These are phyloP conservation scores for Malus sylvestris DNA, from an alignment of 306 rosid species.

Conservation along the genomic window DNA sequence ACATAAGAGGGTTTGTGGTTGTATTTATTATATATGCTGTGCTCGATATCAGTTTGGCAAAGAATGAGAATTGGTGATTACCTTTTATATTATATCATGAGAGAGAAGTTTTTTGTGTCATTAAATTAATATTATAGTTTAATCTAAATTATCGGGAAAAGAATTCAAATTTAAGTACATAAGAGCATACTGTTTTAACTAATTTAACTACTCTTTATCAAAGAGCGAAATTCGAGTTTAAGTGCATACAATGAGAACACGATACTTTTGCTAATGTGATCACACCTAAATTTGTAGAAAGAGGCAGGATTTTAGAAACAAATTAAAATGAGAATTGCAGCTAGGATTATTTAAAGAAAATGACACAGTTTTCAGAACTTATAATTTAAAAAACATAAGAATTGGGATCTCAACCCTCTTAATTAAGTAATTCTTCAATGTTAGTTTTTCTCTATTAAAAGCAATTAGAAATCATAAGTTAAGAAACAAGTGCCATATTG, in stretches of 20 bases:
- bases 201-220: neutral
- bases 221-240: too few relatives aligned
- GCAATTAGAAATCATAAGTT: neutral
- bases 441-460: neutral
- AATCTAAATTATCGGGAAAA: too few relatives aligned
- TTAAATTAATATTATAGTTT: too few relatives aligned
- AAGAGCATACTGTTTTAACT: too few relatives aligned
- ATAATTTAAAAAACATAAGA: neutral
- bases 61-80: slow-evolving; percentile 24
- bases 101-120: neutral
- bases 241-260: neutral
- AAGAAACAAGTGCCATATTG: neutral
- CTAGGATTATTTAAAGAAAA: neutral
- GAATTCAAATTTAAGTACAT: neutral
- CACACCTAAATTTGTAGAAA: neutral
- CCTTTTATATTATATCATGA: slow-evolving; percentile 22
- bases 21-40: slow-evolving; percentile 17
- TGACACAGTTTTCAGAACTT: neutral
- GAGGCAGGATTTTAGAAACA: neutral
- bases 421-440: neutral
- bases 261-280: neutral
- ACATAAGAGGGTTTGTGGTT: slow-evolving; percentile 13
- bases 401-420: slow-evolving; percentile 13
- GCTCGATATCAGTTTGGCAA: slow-evolving; percentile 26
- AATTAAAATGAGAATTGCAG: neutral